Evolutionary conservation across 169 alveolate species (phyloP), one percentile per base, ranked within the genome.

Genomic region (Plasmodium fragile): DNA sequence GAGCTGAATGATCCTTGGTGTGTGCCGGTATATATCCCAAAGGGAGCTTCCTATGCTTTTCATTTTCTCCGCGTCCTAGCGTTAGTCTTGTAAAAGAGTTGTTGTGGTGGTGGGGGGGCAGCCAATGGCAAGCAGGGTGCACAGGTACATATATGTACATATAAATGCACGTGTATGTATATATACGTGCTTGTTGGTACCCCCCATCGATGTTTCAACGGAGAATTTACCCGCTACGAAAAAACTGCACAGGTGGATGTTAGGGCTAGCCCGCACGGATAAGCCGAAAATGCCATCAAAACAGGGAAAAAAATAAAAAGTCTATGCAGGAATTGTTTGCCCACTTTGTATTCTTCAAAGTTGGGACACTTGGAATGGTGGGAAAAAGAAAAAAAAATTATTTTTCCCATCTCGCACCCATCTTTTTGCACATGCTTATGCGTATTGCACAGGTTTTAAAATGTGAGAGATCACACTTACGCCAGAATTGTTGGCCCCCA

Each of bases 1-100:
- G n/a, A 78, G 71, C 75, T 39, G 25, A 65, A 80, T 39, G 32
- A 41, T 75, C 72, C 79, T 90, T 22, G 83, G 84, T 43, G 83
- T 80, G 53, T 16, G 25, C 28, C 18, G 65, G 55, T 90, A 90
- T 11, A 32, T 69, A 0, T 80, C 45, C 52, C 72, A 90, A 78
- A 75, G 72, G 8, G 52, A 28, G 22, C 59, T 18, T 75, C 45
- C 18, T 25, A 55, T 80, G 70, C 39, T 81, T 10, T 69, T 90
- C 90, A 90, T 78, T 89, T 87, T 87, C 65, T 16, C 32, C 34
- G n/a, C 13, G 55, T 11, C n/a, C 6, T n/a, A 3, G 36, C 30
- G 36, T 22, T 65, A 34, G 36, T 65, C 75, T 65, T 49, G 59
- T 11, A 7, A 49, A 7, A 45, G 22, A 49, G 59, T 16, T 49